These are phyloP conservation scores for Tetrahymena elliotti DNA, from an alignment of 73 alveolate species.

Conservation along the genomic window DNA sequence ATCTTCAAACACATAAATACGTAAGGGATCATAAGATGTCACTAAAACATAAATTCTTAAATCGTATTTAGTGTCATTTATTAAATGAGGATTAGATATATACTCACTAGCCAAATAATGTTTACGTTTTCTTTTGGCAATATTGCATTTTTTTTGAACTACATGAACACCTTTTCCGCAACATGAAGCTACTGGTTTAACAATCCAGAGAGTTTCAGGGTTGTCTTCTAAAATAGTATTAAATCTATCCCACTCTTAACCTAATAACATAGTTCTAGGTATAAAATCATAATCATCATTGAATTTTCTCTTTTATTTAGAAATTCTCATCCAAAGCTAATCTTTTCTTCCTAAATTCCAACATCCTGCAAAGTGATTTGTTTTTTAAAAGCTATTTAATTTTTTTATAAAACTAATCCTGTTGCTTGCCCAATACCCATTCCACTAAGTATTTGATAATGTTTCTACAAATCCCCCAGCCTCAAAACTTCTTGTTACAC, in stretches of 20 bases:
- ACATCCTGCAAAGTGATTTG: constrained; percentile 86
- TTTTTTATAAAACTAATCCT: constrained; percentile 45
- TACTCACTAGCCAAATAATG: constrained; percentile 75
- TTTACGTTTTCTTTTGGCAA: constrained; percentile 46
- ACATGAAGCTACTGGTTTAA: constrained; percentile 85
- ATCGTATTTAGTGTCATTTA: constrained; percentile 87
- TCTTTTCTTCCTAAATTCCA: constrained; percentile 87
- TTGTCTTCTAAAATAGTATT: constrained; percentile 59
- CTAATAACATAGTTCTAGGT: constrained; percentile 81
- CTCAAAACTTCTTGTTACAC: constrained; percentile 54
- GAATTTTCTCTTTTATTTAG: constrained; percentile 54
- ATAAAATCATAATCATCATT: constrained; percentile 58
- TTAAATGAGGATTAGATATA: constrained; percentile 82
- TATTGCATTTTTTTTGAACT: constrained; percentile 53
- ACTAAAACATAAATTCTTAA: constrained; percentile 82
- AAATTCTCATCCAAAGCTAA: constrained; percentile 67
- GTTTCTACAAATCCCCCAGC: constrained; percentile 59
- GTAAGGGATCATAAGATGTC: constrained; percentile 89
- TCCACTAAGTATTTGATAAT: constrained; percentile 44
- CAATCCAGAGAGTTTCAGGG: constrained; percentile 65
- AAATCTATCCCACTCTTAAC: constrained; percentile 75
- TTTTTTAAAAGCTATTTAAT: constrained; percentile 61
- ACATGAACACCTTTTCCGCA: constrained; percentile 93
- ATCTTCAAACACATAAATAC: constrained; percentile 87
- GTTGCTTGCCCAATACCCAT: constrained; percentile 66